Base-by-base conservation (phyloP, 1,284 basidiomycete species). In the Boletus sp. region DNA sequence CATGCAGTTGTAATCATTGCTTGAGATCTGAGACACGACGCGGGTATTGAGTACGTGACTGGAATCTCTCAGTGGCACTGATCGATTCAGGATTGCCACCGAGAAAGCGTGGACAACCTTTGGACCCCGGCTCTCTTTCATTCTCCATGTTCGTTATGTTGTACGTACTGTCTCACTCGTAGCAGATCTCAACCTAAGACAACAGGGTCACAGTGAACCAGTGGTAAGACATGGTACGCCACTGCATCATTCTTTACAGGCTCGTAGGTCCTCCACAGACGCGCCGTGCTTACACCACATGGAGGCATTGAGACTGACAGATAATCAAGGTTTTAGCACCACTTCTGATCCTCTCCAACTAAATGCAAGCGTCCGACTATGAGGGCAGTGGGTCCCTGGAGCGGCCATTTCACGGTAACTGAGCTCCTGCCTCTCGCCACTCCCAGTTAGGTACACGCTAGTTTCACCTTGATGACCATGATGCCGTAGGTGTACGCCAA, bases 381-480 rank as follows among this genome's bases (percentile, higher is more conserved):
- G 25, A 23, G 23, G 12, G 32, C n/a, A 17, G 33, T 20, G 35
- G 23, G 26, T 36, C 20, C 17, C 33, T 19, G 14, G 27, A 39
- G 37, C 23, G 35, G 43, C 34, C 13, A 25, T 29, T 54, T 36
- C 30, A 25, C 17, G 17, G 33, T 10, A 34, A 32, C 29, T 41
- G 20, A 25, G 25, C 16, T 42, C 37, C 29, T 43, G 22, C 27
- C n/a, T 19, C 33, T 42, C 45, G 49, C 46, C 57, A 44, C 50
- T 23, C 29, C 30, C 36, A 29, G 23, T 44, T 33, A 36, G 27
- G 33, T 35, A 30, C 17, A 39, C 33, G 12, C 42, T 37, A 36
- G 58, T 59, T 35, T 59, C 60, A 59, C 58, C n/a, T 55, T 32
- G 48, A n/a, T n/a, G 19, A 46, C 34, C 30, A 26, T 36, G 41